Evolutionary conservation across 1,284 basidiomycete species (phyloP).

Genomic region (Cerioporus squamosus): DNA sequence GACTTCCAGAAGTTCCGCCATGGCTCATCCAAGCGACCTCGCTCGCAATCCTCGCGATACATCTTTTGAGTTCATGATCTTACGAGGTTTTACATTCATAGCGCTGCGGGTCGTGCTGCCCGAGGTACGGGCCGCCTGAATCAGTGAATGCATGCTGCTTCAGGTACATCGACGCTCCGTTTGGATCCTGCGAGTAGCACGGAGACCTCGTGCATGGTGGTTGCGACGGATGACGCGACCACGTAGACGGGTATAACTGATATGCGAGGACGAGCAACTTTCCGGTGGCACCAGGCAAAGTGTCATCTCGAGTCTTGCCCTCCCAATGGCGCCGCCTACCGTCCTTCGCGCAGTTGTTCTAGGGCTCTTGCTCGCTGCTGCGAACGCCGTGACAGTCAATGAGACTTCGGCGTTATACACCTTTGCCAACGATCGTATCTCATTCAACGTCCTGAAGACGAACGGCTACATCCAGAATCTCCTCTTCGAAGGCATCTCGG

Average conservation of each 20-base stretch:
- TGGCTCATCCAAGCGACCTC: slow-evolving; percentile 11
- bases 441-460: slow-evolving; percentile 17
- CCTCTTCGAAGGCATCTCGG: slow-evolving; percentile 17
- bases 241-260: too few species aligned
- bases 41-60: slow-evolving; percentile 12
- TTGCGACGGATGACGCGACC: slow-evolving; percentile 15
- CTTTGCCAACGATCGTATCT: slow-evolving; percentile 15
- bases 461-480: slow-evolving; percentile 24
- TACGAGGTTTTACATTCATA: too few species aligned
- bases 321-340: neutral
- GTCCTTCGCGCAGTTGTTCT: neutral
- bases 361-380: neutral
- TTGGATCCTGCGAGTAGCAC: neutral
- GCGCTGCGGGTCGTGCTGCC: neutral
- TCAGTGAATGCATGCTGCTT: slow-evolving; percentile 3
- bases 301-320: neutral
- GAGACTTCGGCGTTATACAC: slow-evolving; percentile 9
- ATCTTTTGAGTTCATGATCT: too few species aligned
- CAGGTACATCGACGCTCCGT: slow-evolving; percentile 1
- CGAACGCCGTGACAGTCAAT: slow-evolving; percentile 12
- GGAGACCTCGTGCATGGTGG: neutral
- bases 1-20: neutral
- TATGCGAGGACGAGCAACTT: too few species aligned
- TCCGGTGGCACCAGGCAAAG: neutral
- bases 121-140: neutral